Percentiles rank a stretch among this genome's conserved stretches.
phyloP scores from a whole-genome alignment of 1,284 basidiomycete species.

The Marasmius sp. region DNA sequence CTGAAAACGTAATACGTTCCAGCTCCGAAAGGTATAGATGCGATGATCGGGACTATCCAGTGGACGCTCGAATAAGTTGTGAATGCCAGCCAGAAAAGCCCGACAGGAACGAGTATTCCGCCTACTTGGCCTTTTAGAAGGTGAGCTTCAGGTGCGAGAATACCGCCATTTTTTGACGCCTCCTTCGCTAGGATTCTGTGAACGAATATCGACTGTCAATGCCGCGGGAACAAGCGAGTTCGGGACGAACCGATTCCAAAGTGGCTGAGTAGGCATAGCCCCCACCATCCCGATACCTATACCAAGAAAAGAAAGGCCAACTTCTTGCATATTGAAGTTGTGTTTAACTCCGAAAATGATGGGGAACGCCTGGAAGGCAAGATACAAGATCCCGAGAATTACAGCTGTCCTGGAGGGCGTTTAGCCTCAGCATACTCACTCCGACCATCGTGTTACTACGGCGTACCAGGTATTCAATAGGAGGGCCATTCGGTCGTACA shows the following conservation, averaged over 20 bases:
- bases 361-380: constrained; percentile 72
- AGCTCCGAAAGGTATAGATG: constrained; percentile 32
- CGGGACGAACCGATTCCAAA: constrained; percentile 55
- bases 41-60: constrained; percentile 44
- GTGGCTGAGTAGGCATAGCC: constrained; percentile 56
- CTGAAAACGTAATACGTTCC: constrained; percentile 53
- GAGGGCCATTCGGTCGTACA: constrained; percentile 76
- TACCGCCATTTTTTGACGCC: constrained; percentile 39
- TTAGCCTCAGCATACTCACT: background rate
- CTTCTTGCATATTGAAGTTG: constrained; percentile 58
- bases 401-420: constrained; percentile 42
- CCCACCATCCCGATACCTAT: constrained; percentile 69
- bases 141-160: constrained; percentile 36
- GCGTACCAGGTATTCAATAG: constrained; percentile 65
- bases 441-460: background rate
- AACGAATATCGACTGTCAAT: background rate
- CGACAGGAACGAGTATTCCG: constrained; percentile 57
- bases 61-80: constrained; percentile 43
- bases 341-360: constrained; percentile 66
- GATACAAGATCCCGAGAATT: constrained; percentile 76
- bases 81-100: constrained; percentile 34
- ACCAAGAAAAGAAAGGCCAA: constrained; percentile 71
- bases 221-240: background rate
- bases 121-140: constrained; percentile 10
- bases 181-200: constrained; percentile 48